Base-by-base conservation (phyloP, 1,284 basidiomycete species). In the Ustilago loliicola region DNA sequence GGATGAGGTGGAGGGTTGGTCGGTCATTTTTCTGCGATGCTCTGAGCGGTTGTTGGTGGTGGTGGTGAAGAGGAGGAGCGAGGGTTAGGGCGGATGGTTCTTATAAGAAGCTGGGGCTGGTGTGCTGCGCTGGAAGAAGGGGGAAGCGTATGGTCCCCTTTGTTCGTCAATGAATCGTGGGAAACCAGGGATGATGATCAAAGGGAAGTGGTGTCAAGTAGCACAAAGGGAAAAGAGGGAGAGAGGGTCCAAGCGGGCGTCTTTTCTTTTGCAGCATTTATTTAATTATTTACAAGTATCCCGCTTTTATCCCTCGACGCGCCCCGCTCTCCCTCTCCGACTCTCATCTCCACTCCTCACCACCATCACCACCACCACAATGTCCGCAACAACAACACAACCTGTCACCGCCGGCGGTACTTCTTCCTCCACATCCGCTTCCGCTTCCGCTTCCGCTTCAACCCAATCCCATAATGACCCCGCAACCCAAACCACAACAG, bases 1-100 rank as follows among this genome's bases (percentile, higher is more conserved):
- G 1, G 57, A 19, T 3, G 72, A 30, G 13, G 54, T 2, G 19
- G 67, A 3, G n/a, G 68, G 13, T 19, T 36, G 50, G 9, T 48
- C 59, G 9, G 68, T 38, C 72, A 74, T 74, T 4, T 15, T 42
- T 19, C 6, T 19, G 51, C 30, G 7, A 36, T 47, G 45, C 34
- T 50, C 17, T 47, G 17, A 25, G 21, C 25, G 1, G 42, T 4
- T 40, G 25, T 21, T 51, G 30, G 29, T 38, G 55, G 32, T 57
- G 61, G 47, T 63, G 53, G 61, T 57, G 45, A 30, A 27, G 25
- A 48, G 40, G 21, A 52, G 55, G 32, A 45, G 27, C 7, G 10
- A 38, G 34, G 30, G 30, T 1, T 2, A 25, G 42, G 34, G n/a
- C 23, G 27, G 10, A 17, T 13, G 23, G 40, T 15, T 19, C 30